phyloP scores from a whole-genome alignment of 2,329 filamentous ascomycete genomes.

The Nemania diffusa region DNA sequence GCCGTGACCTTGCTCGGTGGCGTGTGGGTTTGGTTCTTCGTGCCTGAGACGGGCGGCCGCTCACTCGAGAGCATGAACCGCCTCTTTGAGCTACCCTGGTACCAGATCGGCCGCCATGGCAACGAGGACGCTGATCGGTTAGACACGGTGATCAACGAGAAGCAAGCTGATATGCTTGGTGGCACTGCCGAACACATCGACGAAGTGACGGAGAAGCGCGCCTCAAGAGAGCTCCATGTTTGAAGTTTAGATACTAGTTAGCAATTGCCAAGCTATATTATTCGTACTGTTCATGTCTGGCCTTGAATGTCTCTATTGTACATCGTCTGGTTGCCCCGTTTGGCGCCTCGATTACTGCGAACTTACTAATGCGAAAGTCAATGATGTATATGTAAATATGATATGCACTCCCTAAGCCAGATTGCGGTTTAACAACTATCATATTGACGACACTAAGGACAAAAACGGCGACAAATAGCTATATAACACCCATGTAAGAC shows the following conservation, averaged over 20 bases:
- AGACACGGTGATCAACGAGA: constrained; percentile 58
- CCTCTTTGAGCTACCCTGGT: constrained; percentile 78
- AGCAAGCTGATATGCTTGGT: constrained; percentile 52
- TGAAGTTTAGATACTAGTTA: background rate
- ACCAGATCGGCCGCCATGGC: constrained; percentile 72
- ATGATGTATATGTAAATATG: background rate
- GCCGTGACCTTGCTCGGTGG: constrained; percentile 75
- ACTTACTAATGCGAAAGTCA: background rate
- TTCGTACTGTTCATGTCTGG: background rate
- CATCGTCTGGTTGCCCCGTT: background rate
- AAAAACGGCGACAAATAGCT: background rate
- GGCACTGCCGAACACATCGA: constrained; percentile 53
- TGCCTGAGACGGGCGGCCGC: constrained; percentile 78
- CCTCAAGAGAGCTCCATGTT: constrained; percentile 10
- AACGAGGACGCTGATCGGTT: constrained; percentile 62
- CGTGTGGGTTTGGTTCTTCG: constrained; percentile 75
- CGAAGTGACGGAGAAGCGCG: constrained; percentile 14
- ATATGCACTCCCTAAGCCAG: background rate
- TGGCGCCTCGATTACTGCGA: no score
- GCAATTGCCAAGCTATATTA: background rate
- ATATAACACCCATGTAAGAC: background rate
- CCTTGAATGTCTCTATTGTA: background rate
- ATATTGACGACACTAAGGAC: background rate
- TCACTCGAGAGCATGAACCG: constrained; percentile 75
- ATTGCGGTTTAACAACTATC: no score